Evolutionary conservation across 306 rosid species (phyloP).

Genomic region (Lagenaria siceraria): DNA sequence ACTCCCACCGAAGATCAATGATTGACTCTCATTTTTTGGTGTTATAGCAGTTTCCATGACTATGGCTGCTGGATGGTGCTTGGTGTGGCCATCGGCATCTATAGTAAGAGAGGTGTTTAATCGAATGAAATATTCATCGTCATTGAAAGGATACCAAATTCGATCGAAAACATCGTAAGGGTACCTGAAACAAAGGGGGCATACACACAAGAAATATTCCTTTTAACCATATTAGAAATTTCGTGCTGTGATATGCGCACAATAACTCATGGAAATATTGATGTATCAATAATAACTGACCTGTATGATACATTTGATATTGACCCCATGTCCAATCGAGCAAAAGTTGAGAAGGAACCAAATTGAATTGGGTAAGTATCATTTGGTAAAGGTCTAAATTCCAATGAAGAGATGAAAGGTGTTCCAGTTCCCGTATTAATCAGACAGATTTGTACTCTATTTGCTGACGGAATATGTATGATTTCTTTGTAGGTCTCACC

Average conservation of each 20-base stretch:
- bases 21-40: not conserved
- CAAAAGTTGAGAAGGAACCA: slow-evolving; percentile 5
- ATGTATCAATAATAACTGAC: slow-evolving; percentile 6
- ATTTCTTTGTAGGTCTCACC: slow-evolving; percentile 14
- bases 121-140: not conserved
- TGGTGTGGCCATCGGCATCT: not conserved
- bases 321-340: slow-evolving; percentile 8
- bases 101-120: not conserved
- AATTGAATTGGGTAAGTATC: not conserved
- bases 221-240: not conserved
- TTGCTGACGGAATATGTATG: slow-evolving; percentile 5
- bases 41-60: slow-evolving; percentile 9
- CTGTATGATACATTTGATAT: slow-evolving; percentile 3
- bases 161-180: not conserved
- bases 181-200: not conserved
- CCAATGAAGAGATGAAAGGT: slow-evolving; percentile 16
- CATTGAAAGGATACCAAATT: not conserved
- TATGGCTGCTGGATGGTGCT: not conserved
- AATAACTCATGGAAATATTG: not conserved
- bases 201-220: not conserved
- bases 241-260: not conserved
- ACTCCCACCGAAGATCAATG: not conserved
- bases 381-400: slow-evolving; percentile 10
- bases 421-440: not conserved
- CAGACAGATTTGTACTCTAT: slow-evolving; percentile 6